Evolutionary conservation across 805 yeast species (phyloP).

Genomic region (Ogataea polymorpha): DNA sequence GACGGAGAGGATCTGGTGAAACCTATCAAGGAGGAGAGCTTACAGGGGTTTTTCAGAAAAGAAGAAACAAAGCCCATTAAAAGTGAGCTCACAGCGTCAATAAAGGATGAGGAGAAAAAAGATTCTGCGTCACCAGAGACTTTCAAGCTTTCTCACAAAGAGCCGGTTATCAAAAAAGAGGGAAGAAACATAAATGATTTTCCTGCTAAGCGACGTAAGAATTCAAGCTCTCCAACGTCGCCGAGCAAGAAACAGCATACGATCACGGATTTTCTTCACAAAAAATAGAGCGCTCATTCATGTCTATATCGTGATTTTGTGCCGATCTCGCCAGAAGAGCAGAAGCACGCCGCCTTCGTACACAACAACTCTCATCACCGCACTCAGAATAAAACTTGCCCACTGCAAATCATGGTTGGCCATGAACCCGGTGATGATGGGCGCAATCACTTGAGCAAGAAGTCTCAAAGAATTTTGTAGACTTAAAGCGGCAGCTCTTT

Average conservation of each 20-base stretch:
- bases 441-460: conserved; percentile 41
- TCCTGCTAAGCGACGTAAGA: too few species aligned
- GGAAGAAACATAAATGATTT: neutral
- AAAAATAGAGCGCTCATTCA: neutral
- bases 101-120: neutral
- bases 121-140: too few species aligned
- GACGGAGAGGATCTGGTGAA: conserved; percentile 42
- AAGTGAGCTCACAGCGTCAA: neutral
- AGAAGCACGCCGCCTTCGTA: conserved; percentile 41
- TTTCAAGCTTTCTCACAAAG: too few species aligned
- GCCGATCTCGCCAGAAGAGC: conserved; percentile 29
- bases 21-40: conserved; percentile 6
- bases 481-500: conserved; percentile 42
- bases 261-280: neutral
- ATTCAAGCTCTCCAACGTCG: neutral
- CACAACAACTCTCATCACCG: conserved; percentile 34
- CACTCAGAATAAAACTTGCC: conserved; percentile 42
- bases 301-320: conserved; percentile 6
- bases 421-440: conserved; percentile 39
- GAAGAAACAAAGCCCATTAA: neutral
- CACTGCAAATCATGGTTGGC: conserved; percentile 38
- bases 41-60: neutral
- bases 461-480: conserved; percentile 45
- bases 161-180: neutral
- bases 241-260: neutral